Evolutionary conservation across 225 moss, liverwort and hornwort species (phyloP).

Genomic region (Neckera pumila): DNA sequence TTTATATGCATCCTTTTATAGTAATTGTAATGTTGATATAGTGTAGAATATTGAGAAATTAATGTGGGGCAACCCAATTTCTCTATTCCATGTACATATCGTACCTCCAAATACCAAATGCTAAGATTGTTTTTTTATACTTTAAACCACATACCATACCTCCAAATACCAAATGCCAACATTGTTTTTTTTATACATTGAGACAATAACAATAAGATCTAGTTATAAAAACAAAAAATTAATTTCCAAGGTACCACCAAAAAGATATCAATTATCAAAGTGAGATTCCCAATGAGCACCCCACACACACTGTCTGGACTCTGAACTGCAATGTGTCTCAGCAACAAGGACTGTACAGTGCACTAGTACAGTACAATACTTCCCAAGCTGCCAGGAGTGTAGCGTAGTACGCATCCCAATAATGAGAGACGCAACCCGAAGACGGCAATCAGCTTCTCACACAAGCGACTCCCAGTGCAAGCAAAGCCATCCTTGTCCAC

Average conservation of each 20-base stretch:
- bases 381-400: background rate
- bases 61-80: no score
- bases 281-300: background rate
- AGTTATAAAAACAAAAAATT: background rate
- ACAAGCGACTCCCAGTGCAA: background rate
- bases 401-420: background rate
- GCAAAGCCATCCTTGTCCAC: background rate
- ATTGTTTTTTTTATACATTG: no score
- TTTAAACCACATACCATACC: no score
- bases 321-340: background rate
- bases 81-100: no score
- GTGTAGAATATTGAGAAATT: no score
- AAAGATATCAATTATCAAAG: no score
- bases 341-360: background rate
- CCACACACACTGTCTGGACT: background rate
- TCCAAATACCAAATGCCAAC: background rate
- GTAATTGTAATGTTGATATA: no score
- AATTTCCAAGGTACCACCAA: background rate
- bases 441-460: slow-evolving; percentile 5
- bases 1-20: no score
- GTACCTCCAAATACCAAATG: no score
- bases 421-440: slow-evolving; percentile 2
- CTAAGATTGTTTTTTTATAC: background rate
- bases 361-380: background rate
- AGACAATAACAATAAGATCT: background rate